Evolutionary conservation across 768 basidiomycete genomes (phyloP).

Genomic region (Suillus placidus): DNA sequence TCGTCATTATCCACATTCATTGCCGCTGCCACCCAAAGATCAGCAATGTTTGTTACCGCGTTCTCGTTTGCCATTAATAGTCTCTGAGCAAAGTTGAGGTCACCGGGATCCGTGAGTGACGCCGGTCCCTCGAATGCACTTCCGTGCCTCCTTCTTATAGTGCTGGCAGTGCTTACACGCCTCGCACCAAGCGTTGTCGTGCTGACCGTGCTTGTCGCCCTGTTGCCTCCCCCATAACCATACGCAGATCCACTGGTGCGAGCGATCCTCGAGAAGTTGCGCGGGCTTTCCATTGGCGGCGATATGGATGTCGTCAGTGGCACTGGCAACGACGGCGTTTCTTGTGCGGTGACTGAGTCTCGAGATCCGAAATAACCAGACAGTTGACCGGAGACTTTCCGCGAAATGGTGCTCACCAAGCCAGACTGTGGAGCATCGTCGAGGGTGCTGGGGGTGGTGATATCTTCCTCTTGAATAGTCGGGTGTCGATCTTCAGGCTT

Average conservation of each 20-base stretch:
- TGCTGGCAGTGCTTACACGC: slow-evolving; percentile 57
- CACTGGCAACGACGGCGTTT: slow-evolving; percentile 42
- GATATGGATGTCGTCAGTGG: slow-evolving; percentile 44
- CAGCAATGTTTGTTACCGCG: slow-evolving; percentile 91
- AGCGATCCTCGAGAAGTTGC: slow-evolving; percentile 57
- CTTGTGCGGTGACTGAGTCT: slow-evolving; percentile 42
- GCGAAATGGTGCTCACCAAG: slow-evolving; percentile 45
- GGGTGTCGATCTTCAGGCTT: slow-evolving; percentile 53
- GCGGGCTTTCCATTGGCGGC: slow-evolving; percentile 44
- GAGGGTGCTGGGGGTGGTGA: slow-evolving; percentile 46
- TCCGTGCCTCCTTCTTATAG: slow-evolving; percentile 52
- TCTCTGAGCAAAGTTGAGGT: slow-evolving; percentile 87
- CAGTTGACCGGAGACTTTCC: slow-evolving; percentile 55
- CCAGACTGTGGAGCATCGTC: slow-evolving; percentile 41
- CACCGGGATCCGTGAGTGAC: slow-evolving; percentile 46
- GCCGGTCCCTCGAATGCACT: slow-evolving; percentile 48
- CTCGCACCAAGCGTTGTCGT: slow-evolving; percentile 46
- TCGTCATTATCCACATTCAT: slow-evolving; percentile 94
- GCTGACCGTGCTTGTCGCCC: slow-evolving; percentile 53
- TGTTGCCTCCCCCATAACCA: slow-evolving; percentile 65
- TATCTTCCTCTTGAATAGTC: slow-evolving; percentile 67
- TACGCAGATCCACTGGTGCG: slow-evolving; percentile 78
- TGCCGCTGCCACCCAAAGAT: slow-evolving; percentile 96
- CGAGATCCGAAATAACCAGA: slow-evolving; percentile 62
- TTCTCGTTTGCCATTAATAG: slow-evolving; percentile 93